Base-by-base conservation (phyloP, 2,329 filamentous ascomycete species). In the Colletotrichum phormii region DNA sequence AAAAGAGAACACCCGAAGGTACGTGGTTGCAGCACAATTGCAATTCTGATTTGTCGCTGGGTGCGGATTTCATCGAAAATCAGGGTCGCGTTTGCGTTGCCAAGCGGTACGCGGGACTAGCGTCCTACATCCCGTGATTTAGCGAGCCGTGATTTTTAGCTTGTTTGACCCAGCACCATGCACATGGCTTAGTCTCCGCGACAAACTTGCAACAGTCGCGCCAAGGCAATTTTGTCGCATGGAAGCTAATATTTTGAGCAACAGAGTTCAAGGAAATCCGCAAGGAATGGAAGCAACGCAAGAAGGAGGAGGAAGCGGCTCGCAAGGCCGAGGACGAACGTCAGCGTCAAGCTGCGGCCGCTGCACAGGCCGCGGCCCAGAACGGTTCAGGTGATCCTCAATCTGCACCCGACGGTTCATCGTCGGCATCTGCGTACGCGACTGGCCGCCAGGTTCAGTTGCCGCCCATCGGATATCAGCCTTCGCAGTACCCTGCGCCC, bases 191-290 rank as follows among this genome's bases (percentile, higher is more conserved):
- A 87, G 85, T 85, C 87, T 84, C 37, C 7, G 18, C 8, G 42
- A 49, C 42, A 49, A 49, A 82, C 81, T 84, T 79, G 81, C 81
- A 80, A 79, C 67, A 75, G 79, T 80, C 80, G 77, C 74, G 73
- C 60, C 72, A 63, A 74, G 75, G 81, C 79, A 79, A 77, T 66
- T n/a, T n/a, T n/a, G n/a, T n/a, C n/a, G n/a, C n/a, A 62, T 33
- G 15, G 29, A 59, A 15, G 64, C 77, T 79, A 75, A 81, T 74
- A 75, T 75, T 74, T 75, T 77, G 75, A 69, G 74, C 13, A 79
- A 76, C 80, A 98, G 97, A 98, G 83, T 98, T 99, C 86, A 99
- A 99, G 82, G 97, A 99, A 80, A 98, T 98, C 73, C 94, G 97
- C 75, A 98, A 98, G 81, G 96, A 98, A 81, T 99, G 97, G 97